Evolutionary conservation across 1,284 basidiomycete genomes (phyloP).

Genomic region (Farysia itapuensis): DNA sequence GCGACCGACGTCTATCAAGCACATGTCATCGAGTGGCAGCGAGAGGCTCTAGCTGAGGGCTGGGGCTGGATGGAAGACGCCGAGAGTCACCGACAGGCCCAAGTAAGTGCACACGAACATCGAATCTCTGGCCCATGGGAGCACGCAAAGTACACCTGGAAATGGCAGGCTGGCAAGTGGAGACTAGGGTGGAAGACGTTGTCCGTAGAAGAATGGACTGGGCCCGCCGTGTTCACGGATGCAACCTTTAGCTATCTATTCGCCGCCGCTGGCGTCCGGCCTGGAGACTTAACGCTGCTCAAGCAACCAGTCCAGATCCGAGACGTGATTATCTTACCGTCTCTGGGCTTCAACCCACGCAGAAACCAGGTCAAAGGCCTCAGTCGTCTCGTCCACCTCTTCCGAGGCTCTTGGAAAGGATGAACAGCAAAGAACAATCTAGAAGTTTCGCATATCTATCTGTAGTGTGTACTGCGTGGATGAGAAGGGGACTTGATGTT

Average conservation of each 20-base stretch:
- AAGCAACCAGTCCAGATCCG: conserved; percentile 32
- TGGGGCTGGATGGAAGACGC: conserved; percentile 31
- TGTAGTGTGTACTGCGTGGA: too few species aligned
- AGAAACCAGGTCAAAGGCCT: conserved; percentile 1
- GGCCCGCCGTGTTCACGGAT: conserved; percentile 35
- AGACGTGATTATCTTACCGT: conserved; percentile 28
- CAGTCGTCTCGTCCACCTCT: conserved; percentile 29
- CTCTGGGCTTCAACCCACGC: conserved; percentile 22
- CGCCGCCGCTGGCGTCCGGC: conserved; percentile 27
- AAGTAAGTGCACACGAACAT: conserved; percentile 6
- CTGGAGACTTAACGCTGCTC: conserved; percentile 21
- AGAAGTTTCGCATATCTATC: background rate
- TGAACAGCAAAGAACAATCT: too few species aligned
- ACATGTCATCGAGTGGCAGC: conserved; percentile 16
- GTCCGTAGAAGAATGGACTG: conserved; percentile 37
- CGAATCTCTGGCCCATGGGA: conserved; percentile 20
- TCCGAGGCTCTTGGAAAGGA: conserved; percentile 35
- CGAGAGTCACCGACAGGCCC: conserved; percentile 7
- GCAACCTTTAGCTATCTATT: conserved; percentile 31
- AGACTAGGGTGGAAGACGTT: conserved; percentile 27
- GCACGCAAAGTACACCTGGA: conserved; percentile 18
- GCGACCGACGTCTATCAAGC: conserved; percentile 20
- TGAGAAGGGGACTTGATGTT: too few species aligned
- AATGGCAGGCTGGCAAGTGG: conserved; percentile 36
- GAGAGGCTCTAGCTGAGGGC: conserved; percentile 16